A percentile compares a stretch with the other conserved stretches of the same genome.
phyloP scores from a whole-genome alignment of 805 yeast species.

The Cyberlindnera xylosilytica region DNA sequence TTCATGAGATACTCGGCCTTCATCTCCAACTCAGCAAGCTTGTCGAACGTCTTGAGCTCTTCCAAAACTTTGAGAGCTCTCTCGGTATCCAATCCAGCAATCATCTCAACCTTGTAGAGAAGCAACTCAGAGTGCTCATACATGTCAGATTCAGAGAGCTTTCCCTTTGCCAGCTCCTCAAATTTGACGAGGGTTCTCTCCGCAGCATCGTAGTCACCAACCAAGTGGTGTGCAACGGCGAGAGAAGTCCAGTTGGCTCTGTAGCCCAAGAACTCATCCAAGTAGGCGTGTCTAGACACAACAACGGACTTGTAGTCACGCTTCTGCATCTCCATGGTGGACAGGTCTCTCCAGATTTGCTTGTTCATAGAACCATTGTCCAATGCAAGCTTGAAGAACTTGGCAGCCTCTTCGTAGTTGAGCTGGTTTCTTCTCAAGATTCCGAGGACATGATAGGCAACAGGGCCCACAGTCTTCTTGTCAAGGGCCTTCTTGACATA shows the following conservation, averaged over 20 bases:
- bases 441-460: constrained; percentile 84
- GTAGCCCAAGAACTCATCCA: constrained; percentile 75
- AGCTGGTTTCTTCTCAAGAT: constrained; percentile 70
- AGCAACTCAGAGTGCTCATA: constrained; percentile 80
- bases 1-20: constrained; percentile 62
- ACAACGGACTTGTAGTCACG: constrained; percentile 67
- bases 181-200: constrained; percentile 69
- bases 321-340: constrained; percentile 73
- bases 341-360: constrained; percentile 78
- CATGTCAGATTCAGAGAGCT: constrained; percentile 60
- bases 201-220: constrained; percentile 64
- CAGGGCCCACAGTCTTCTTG: constrained; percentile 58
- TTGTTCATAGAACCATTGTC: constrained; percentile 76
- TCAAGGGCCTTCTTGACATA: constrained; percentile 59
- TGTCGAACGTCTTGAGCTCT: constrained; percentile 53
- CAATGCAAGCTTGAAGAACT: constrained; percentile 71
- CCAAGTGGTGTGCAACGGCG: constrained; percentile 81
- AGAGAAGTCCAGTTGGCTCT: constrained; percentile 89
- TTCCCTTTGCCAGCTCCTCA: constrained; percentile 70
- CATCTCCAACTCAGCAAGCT: constrained; percentile 58
- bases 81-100: constrained; percentile 49
- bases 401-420: constrained; percentile 72
- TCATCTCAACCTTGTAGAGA: constrained; percentile 66
- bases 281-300: constrained; percentile 60
- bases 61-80: constrained; percentile 57